Evolutionary conservation across 2,329 filamentous ascomycete genomes (phyloP), one percentile per base, ranked within the genome.

Genomic region (Aspergillus uvarum): DNA sequence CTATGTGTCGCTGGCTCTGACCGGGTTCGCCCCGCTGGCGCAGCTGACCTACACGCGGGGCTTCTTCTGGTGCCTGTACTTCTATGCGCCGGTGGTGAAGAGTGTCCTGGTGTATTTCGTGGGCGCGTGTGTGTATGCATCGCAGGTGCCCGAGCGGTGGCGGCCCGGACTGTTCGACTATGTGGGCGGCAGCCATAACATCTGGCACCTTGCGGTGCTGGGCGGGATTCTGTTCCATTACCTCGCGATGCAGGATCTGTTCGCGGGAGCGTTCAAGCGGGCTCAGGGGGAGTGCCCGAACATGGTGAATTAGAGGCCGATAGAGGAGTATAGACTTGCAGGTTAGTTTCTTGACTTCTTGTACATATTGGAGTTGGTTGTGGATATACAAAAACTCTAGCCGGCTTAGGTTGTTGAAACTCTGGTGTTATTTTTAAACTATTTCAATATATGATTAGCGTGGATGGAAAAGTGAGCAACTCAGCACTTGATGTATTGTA

Each of bases 191-290:
- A 96, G 91, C 75, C 95, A 99, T 79, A 99, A 99, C 76, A 87
- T 99, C 60, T 99, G 95, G 95, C 95, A 99, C 76, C 78, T 96
- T 35, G 95, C 95, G 7, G 95, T 99, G 11, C 81, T 99, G 29
- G 92, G 93, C 16, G 95, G 95, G 11, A 99, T 99, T 59, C 77
- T 98, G n/a, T 98, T 96, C 75, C 95, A 99, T 76, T 99, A 98
- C 78, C 84, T 85, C 22, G 95, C 95, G 19, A 97, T 99, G 94
- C 91, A 97, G 76, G 86, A 92, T 58, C 95, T 99, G 76, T 99
- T 99, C 72, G 83, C 89, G 4, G 84, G 83, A 47, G 91, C 91
- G 11, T 94, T 94, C 76, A 77, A 82, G 65, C 84, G 89, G 61
- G 89, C 89, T 2, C 74, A 87, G 72, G 82, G 74, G 21, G 75